phyloP scores from a whole-genome alignment of 768 basidiomycete genomes.

The Obba rivulosa region DNA sequence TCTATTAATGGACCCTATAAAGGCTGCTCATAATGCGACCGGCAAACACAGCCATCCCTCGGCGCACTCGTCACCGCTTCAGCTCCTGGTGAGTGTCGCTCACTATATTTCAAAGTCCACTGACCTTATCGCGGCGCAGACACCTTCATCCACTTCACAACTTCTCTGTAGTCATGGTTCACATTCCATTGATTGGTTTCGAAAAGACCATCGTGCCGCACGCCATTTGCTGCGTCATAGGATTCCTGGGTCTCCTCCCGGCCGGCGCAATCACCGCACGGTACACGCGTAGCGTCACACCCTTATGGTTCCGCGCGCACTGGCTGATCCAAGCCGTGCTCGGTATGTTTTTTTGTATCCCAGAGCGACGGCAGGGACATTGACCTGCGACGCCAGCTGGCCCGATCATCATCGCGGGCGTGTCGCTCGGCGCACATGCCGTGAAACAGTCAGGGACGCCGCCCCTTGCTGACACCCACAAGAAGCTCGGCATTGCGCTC shows the following conservation, averaged over 20 bases:
- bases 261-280: conserved; percentile 49
- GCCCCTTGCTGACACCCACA: conserved; percentile 37
- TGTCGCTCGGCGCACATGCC: conserved; percentile 36
- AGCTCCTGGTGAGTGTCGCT: too few species aligned
- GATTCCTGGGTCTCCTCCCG: conserved; percentile 55
- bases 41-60: too few species aligned
- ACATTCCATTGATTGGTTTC: conserved; percentile 34
- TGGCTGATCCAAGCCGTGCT: conserved; percentile 44
- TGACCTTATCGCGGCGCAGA: too few species aligned
- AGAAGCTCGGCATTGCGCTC: conserved; percentile 47
- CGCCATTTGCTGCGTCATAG: conserved; percentile 43
- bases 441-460: conserved; percentile 24
- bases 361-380: not conserved
- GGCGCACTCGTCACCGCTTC: too few species aligned
- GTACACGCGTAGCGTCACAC: conserved; percentile 46
- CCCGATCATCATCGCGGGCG: conserved; percentile 49
- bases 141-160: too few species aligned
- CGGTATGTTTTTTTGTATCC: conserved; percentile 3
- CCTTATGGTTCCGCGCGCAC: conserved; percentile 37
- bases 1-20: too few species aligned
- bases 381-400: conserved; percentile 25
- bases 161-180: too few species aligned
- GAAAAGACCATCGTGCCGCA: conserved; percentile 46
- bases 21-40: too few species aligned
- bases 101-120: not conserved